Base-by-base conservation (phyloP, 2,329 filamentous ascomycete species). In the Calonectria ilicicola region DNA sequence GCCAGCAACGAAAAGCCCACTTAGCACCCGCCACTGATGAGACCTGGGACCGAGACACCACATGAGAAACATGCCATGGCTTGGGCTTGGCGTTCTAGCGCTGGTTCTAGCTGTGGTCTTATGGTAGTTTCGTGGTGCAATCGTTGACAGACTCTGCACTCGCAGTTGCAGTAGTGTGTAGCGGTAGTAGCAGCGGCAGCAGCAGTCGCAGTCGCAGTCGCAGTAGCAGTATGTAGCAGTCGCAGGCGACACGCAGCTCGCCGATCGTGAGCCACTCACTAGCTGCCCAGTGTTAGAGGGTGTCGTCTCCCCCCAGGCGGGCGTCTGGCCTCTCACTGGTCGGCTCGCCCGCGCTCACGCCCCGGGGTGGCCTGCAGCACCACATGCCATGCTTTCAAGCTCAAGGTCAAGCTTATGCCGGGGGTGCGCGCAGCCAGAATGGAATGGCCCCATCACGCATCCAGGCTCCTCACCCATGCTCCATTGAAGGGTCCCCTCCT, bases 361-460 rank as follows among this genome's bases (percentile, higher is more conserved):
- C 58, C 58, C 19, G 40, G 58, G 40, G 40, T 46, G 38, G 9
- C 10, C 15, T 21, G 17, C 40, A 63, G n/a, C 38, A 10, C 23
- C 40, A 29, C 58, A 15, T 32, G 10, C 49, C 23, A 58, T 35
- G 60, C 38, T 65, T 46, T 71, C 67, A 67, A 63, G 65, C 65
- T 72, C 69, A 72, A 72, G 65, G 56, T 72, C 69, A 67, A 72
- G 65, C 69, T 67, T 53, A 69, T 47, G 67, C 67, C 58, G 56
- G 65, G 69, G 69, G 69, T 72, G 69, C 46, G 67, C 67, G 69
- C 65, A 72, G 51, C 47, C 40, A 49, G 5, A 40, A 27, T 38
- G 47, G 38, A 46, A 29, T 47, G 49, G 56, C 38, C 67, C 67
- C 60, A 62, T 62, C 51, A 38, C 29, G 19, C 44, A 26, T 17